These are phyloP conservation scores for Aspergillus pseudotamarii DNA, from an alignment of 2,329 filamentous ascomycete genomes.

Conservation along the genomic window DNA sequence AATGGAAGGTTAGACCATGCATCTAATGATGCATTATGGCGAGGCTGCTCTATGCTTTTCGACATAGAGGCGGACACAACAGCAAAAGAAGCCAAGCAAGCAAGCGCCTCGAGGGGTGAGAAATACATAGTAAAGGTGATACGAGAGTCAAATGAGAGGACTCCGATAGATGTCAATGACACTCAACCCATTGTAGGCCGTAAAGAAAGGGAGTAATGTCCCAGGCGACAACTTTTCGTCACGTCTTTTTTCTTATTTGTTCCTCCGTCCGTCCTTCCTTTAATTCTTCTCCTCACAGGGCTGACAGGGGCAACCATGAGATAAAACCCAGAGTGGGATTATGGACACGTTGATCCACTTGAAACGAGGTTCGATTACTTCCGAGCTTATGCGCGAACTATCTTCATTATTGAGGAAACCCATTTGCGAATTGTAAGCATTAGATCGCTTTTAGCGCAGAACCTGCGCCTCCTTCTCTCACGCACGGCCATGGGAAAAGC, in stretches of 20 bases:
- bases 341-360: background rate
- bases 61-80: background rate
- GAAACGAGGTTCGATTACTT: background rate
- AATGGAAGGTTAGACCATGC: background rate
- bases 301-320: background rate
- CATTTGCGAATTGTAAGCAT: background rate
- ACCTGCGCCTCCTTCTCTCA: background rate
- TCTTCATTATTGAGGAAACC: background rate
- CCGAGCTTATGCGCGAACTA: background rate
- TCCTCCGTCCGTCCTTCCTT: background rate
- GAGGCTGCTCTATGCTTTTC: background rate
- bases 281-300: background rate
- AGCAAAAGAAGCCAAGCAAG: background rate
- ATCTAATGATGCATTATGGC: background rate
- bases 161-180: background rate
- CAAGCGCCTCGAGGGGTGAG: background rate
- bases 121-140: background rate
- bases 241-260: background rate
- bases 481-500: no score
- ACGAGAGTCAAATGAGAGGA: background rate
- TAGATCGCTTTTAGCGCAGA: background rate
- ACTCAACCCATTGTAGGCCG: background rate
- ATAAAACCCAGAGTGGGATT: background rate
- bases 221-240: no score
- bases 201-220: background rate